Conservation (phyloP, 441 rosid species). For the Dalechampia spathulata region DNA sequence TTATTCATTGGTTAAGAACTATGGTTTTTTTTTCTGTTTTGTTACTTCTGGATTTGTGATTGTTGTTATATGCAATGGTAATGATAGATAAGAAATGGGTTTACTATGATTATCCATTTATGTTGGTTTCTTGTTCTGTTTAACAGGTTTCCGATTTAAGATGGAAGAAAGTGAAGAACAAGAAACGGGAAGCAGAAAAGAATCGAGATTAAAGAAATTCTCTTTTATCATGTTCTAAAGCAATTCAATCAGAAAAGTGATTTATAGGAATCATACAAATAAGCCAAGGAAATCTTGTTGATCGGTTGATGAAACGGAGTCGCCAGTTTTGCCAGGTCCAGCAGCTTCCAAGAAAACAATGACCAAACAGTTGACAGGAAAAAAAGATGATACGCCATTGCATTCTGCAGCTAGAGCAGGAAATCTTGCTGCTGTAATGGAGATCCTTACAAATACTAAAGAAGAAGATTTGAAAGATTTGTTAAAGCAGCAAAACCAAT, state of each 20-base stretch:
- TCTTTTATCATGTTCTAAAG: conserved; percentile 1
- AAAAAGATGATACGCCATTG: conserved; percentile 64
- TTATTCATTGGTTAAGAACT: too few relatives aligned
- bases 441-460: conserved; percentile 31
- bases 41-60: too few relatives aligned
- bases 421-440: conserved; percentile 36
- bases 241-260: not conserved
- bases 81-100: not conserved
- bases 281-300: conserved; percentile 3
- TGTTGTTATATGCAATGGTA: not conserved
- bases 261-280: too few relatives aligned
- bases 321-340: conserved; percentile 7
- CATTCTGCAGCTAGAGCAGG: conserved; percentile 78
- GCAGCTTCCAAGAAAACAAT: conserved; percentile 48
- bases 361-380: conserved; percentile 73
- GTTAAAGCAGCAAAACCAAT: conserved; percentile 65
- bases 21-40: too few relatives aligned
- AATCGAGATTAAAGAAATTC: conserved; percentile 12
- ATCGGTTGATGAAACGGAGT: conserved; percentile 29
- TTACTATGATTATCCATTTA: not conserved
- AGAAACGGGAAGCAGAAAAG: conserved; percentile 17
- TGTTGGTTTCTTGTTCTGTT: not conserved
- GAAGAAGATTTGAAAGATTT: conserved; percentile 39
- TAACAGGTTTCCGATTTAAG: conserved; percentile 21
- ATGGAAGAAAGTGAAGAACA: conserved; percentile 13